Evolutionary conservation across 495 filamentous ascomycete genomes (phyloP), one percentile per base, ranked within the genome.

Genomic region (Barbatosphaeria neglecta): DNA sequence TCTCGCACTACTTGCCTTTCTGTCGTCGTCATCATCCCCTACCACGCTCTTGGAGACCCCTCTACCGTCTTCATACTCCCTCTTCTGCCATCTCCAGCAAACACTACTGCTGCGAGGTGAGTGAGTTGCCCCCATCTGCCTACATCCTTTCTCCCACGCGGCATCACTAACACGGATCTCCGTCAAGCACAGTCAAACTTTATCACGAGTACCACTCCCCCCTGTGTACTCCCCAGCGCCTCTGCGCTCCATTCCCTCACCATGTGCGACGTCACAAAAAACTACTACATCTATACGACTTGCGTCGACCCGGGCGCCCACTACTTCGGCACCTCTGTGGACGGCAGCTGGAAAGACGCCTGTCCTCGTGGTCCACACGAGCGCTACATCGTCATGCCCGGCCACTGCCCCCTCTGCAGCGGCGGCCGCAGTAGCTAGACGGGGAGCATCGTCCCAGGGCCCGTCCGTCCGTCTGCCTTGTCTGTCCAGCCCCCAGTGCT

Each of bases 191-290:
- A n/a, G 27, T 37, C 15, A 37, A 37, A 11, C 15, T 31, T 6
- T 31, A 37, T 16, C 15, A 6, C 5, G 19, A 41, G 22, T 22
- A 6, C 15, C 20, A 19, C 17, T 1, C 2, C 10, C 15, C 39
- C 7, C 22, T 23, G 24, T 38, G 16, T 13, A 11, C 31, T 13
- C 27, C 20, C 28, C 47, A 38, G 28, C 49, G 13, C 31, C 16
- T 5, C 15, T n/a, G 11, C 9, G 31, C 31, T 16, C 31, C 2
- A 15, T n/a, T 11, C 31, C 13, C 13, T n/a, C 64, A 74, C 58
- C 49, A 88, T 88, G 84, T 88, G 84, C 72, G 76, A 85, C 65
- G 82, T 80, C 59, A 82, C 77, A 62, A 83, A 81, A 54, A 85
- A 83, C 62, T 86, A 78, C 58, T 85, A 85, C 63, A 80, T 88